Evolutionary conservation across 2,329 filamentous ascomycete species (phyloP), one percentile per base, ranked within the genome.

Genomic region (Passalora sequoiae): DNA sequence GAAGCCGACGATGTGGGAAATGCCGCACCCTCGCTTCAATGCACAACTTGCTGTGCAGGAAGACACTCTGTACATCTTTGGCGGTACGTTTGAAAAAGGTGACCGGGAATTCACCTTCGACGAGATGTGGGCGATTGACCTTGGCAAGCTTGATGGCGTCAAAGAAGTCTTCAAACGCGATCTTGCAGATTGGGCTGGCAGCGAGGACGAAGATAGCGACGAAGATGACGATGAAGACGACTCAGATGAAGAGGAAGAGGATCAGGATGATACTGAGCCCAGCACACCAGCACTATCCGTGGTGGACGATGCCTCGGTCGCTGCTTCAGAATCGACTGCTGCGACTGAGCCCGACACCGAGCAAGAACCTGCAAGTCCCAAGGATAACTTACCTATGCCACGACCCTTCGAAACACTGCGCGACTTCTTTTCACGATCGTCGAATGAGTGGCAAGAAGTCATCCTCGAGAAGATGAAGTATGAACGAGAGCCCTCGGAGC

Each of bases 21-120:
- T 94, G 62, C 92, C 92, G 3, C 89, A 96, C 58, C 77, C 81
- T 13, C 77, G 92, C 39, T 98, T 98, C 70, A 97, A 97, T 56
- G 83, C 89, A 1, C 86, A 92, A 54, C 70, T 97, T 28, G 81
- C 91, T 0, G 87, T 97, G 1, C 89, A 97, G 66, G 87, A 89
- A 53, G 92, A 98, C 63, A 81, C 86, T 6, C 74, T 97, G 1
- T 98, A 91, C 67, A 87, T 97, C 41, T 97, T 94, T 60, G 89
- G 92, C 21, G 92, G 92, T 13, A 98, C 91, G 0, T 96, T 85
- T 58, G 92, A 98, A 62, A 92, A 94, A 62, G 91, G 87, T 13
- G 92, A 98, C 59, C 78, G 87, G 16, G 92, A 98, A 65, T 95
- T 86, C 59, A 97, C 89, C 0, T 95, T 97, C 65, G 89, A 96